phyloP scores from a whole-genome alignment of 805 yeast genomes.

The Kazachstania africana region DNA sequence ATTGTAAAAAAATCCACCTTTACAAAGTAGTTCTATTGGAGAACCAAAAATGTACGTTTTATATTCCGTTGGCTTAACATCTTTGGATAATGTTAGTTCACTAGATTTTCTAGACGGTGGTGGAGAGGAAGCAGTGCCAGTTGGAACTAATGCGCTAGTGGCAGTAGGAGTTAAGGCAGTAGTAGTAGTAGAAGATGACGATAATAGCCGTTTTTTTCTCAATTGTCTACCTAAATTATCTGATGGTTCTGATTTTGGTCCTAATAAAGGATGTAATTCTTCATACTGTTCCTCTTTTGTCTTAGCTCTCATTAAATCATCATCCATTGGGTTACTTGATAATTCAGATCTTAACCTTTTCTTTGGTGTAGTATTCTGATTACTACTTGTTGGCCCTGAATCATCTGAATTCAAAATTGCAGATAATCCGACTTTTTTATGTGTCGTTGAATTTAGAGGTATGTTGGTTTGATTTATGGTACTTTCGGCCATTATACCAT shows the following conservation, averaged over 20 bases:
- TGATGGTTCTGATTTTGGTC: no score
- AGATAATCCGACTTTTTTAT: constrained; percentile 17
- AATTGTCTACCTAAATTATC: constrained; percentile 4
- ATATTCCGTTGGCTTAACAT: constrained; percentile 1
- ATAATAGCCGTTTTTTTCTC: constrained; percentile 6
- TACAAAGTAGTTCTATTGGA: constrained; percentile 23
- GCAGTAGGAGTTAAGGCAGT: constrained; percentile 1
- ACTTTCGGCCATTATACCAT: no score
- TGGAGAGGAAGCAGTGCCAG: neutral
- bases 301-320: no score
- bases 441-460: no score
- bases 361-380: neutral
- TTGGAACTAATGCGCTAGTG: constrained; percentile 1
- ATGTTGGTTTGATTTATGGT: no score
- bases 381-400: no score
- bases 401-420: constrained; percentile 16
- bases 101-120: neutral
- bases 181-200: no score
- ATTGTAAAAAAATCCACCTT: constrained; percentile 23
- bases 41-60: constrained; percentile 12
- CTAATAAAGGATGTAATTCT: no score
- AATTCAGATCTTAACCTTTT: constrained; percentile 1
- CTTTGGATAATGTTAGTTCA: neutral
- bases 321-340: no score
- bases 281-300: no score